A percentile compares a stretch with the other conserved stretches of the same genome.
phyloP scores from a whole-genome alignment of 495 filamentous ascomycete genomes.

The Cudoniella acicularis region DNA sequence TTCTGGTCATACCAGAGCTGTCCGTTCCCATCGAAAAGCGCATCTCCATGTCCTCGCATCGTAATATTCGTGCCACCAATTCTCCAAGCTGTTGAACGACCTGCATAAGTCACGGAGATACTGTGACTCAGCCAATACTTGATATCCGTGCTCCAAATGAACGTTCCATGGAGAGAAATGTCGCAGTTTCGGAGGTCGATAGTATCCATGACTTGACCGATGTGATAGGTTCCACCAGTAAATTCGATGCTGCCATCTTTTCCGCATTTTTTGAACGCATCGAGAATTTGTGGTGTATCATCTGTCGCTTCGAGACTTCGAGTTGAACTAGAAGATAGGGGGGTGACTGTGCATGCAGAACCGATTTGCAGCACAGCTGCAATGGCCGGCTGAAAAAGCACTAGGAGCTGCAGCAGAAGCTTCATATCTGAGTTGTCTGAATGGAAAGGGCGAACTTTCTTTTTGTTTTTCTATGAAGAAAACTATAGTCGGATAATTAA shows the following conservation, averaged over 20 bases:
- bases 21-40: slow-evolving; percentile 44
- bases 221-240: slow-evolving; percentile 32
- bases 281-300: slow-evolving; percentile 38
- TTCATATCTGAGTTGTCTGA: slow-evolving; percentile 5
- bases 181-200: slow-evolving; percentile 37
- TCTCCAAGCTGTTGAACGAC: slow-evolving; percentile 43
- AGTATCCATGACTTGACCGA: slow-evolving; percentile 40
- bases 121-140: slow-evolving; percentile 42
- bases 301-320: slow-evolving; percentile 7
- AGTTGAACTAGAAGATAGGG: neutral
- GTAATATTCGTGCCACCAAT: slow-evolving; percentile 42
- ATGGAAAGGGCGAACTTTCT: no score
- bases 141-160: slow-evolving; percentile 38
- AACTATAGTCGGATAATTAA: no score
- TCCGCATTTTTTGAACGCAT: slow-evolving; percentile 40
- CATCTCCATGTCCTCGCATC: slow-evolving; percentile 34
- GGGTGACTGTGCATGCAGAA: slow-evolving; percentile 7
- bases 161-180: slow-evolving; percentile 33
- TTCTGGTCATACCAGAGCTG: slow-evolving; percentile 41
- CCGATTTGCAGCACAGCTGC: slow-evolving; percentile 7
- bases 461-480: no score
- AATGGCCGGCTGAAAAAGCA: neutral
- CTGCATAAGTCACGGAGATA: slow-evolving; percentile 40
- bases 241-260: slow-evolving; percentile 37
- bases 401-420: neutral